phyloP scores from a whole-genome alignment of 2,329 filamentous ascomycete species.

The Calycina herbarum region DNA sequence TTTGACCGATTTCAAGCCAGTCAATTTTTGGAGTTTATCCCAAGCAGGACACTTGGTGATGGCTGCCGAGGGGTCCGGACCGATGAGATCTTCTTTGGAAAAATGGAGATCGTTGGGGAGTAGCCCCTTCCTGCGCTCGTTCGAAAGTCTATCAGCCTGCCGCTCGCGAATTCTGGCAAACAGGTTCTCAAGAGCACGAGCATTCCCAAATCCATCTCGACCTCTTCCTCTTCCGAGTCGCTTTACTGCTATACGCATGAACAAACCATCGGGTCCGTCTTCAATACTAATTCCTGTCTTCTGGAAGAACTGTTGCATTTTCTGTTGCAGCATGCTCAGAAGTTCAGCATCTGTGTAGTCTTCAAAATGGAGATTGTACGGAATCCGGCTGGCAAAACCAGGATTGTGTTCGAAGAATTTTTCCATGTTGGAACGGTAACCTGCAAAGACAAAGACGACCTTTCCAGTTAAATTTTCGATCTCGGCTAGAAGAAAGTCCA shows the following conservation, averaged over 20 bases:
- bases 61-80: slow-evolving; percentile 60
- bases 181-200: slow-evolving; percentile 65
- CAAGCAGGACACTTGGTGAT: slow-evolving; percentile 56
- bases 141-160: slow-evolving; percentile 56
- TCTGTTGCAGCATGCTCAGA: slow-evolving; percentile 56
- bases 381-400: slow-evolving; percentile 69
- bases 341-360: slow-evolving; percentile 71
- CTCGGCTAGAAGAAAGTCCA: slow-evolving; percentile 72
- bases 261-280: slow-evolving; percentile 59
- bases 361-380: slow-evolving; percentile 62
- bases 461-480: slow-evolving; percentile 71
- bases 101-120: slow-evolving; percentile 58
- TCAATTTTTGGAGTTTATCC: slow-evolving; percentile 56
- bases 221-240: slow-evolving; percentile 64
- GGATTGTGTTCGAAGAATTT: slow-evolving; percentile 73
- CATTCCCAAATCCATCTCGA: slow-evolving; percentile 71
- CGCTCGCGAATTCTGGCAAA: slow-evolving; percentile 54
- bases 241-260: slow-evolving; percentile 60
- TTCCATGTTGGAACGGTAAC: slow-evolving; percentile 75
- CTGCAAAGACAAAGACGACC: slow-evolving; percentile 70
- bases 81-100: slow-evolving; percentile 69
- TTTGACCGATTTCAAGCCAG: slow-evolving; percentile 64
- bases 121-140: slow-evolving; percentile 43
- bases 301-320: slow-evolving; percentile 55
- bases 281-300: slow-evolving; percentile 57